phyloP scores from a whole-genome alignment of 1,284 basidiomycete genomes.

The Stereum hirsutum region DNA sequence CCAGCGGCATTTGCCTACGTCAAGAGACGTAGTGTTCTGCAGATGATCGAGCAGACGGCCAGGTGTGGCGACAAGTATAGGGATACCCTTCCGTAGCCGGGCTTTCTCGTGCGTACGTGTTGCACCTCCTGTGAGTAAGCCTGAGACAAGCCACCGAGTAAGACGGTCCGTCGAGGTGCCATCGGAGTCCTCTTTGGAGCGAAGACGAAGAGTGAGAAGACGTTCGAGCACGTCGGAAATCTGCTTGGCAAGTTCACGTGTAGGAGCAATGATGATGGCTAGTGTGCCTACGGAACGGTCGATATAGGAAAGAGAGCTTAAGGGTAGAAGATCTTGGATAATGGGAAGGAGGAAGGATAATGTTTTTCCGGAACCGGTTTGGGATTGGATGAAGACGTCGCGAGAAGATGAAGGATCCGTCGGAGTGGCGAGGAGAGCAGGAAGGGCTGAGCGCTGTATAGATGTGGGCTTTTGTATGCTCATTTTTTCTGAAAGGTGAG shows the following conservation, averaged over 20 bases:
- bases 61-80: slow-evolving; percentile 65
- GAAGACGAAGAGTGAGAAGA: slow-evolving; percentile 66
- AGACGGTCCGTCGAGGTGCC: slow-evolving; percentile 48
- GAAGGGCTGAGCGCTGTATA: slow-evolving; percentile 81
- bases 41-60: slow-evolving; percentile 70
- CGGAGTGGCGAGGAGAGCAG: slow-evolving; percentile 50
- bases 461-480: slow-evolving; percentile 81
- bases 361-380: slow-evolving; percentile 98
- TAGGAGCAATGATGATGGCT: slow-evolving; percentile 91
- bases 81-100: slow-evolving; percentile 61
- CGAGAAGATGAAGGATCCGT: slow-evolving; percentile 34
- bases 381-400: slow-evolving; percentile 94
- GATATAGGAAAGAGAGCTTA: slow-evolving; percentile 83
- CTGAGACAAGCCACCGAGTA: slow-evolving; percentile 92
- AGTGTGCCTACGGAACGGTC: slow-evolving; percentile 85
- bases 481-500: slow-evolving; percentile 81
- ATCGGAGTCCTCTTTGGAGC: slow-evolving; percentile 40
- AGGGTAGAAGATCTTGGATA: slow-evolving; percentile 86
- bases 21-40: slow-evolving; percentile 82
- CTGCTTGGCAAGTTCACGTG: slow-evolving; percentile 92
- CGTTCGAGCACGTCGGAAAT: slow-evolving; percentile 69
- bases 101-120: slow-evolving; percentile 72
- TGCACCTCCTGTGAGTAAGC: slow-evolving; percentile 77
- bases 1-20: slow-evolving; percentile 92
- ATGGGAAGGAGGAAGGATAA: slow-evolving; percentile 93